Percentiles rank a stretch among this genome's conserved stretches.
phyloP scores from a whole-genome alignment of 2,329 filamentous ascomycete species.

The Akanthomyces lecanii region DNA sequence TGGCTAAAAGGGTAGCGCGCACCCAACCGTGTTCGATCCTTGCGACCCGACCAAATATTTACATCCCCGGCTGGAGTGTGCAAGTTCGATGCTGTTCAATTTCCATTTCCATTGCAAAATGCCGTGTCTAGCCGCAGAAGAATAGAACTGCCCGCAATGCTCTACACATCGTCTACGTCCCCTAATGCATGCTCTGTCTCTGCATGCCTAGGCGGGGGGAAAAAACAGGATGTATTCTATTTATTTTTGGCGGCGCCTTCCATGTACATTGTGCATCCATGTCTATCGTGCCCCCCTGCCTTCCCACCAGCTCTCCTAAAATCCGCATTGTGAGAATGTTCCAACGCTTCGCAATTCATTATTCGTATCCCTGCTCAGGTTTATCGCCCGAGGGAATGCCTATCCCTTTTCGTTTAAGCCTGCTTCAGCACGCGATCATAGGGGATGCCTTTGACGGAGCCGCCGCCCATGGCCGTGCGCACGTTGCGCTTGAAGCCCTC shows the following conservation, averaged over 20 bases:
- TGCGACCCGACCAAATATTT: neutral
- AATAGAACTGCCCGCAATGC: neutral
- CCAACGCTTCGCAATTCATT: constrained; percentile 4
- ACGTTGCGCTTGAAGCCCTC: constrained; percentile 93
- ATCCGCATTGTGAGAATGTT: neutral
- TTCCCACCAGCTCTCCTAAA: neutral
- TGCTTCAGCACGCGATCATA: constrained; percentile 79
- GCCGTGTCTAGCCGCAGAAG: neutral
- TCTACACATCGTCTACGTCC: neutral
- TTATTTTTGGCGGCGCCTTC: neutral
- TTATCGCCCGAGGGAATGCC: no score
- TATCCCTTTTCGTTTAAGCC: no score
- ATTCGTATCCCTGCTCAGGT: neutral
- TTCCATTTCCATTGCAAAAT: neutral
- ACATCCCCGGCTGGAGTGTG: neutral
- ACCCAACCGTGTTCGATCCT: neutral
- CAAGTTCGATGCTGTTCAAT: neutral
- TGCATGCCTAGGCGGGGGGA: neutral
- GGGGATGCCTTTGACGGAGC: constrained; percentile 62
- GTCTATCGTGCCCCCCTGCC: neutral
- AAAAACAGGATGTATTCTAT: neutral
- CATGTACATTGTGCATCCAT: neutral
- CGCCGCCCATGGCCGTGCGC: constrained; percentile 75
- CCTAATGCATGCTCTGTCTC: neutral
- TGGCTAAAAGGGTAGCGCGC: neutral